phyloP scores from a whole-genome alignment of 176 grass and related monocot genomes.

The Eragrostis nindensis region DNA sequence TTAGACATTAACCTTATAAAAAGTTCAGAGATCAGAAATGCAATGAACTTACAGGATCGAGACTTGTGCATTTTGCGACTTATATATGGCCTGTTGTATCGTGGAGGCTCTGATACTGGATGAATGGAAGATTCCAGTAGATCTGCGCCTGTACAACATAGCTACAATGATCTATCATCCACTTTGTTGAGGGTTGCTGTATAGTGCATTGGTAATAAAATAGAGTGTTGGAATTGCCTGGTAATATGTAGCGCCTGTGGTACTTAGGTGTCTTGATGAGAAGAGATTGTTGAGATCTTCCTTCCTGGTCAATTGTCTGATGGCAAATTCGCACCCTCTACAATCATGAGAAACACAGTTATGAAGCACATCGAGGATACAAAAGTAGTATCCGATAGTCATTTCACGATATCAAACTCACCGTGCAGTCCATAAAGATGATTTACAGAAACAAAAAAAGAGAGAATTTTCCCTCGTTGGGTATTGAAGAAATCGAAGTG shows the following conservation, averaged over 20 bases:
- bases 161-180: constrained; percentile 11
- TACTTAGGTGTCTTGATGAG: constrained; percentile 73
- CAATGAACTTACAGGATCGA: constrained; percentile 52
- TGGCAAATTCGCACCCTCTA: constrained; percentile 80
- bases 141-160: constrained; percentile 45
- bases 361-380: not conserved
- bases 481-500: no score
- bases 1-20: not conserved
- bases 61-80: constrained; percentile 58
- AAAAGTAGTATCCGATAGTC: constrained; percentile 2
- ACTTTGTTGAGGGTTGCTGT: not conserved
- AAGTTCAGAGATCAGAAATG: constrained; percentile 20
- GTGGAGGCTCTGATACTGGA: constrained; percentile 49
- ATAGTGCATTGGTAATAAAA: not conserved
- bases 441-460: not conserved
- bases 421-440: not conserved
- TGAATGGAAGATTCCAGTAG: constrained; percentile 64
- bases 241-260: constrained; percentile 84
- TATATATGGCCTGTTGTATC: constrained; percentile 42
- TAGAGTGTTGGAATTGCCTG: constrained; percentile 49
- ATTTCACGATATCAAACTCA: constrained; percentile 3
- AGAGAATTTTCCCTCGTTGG: not conserved
- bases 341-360: constrained; percentile 39
- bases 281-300: constrained; percentile 84
- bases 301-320: constrained; percentile 70